Evolutionary conservation across 495 filamentous ascomycete species (phyloP), one percentile per base, ranked within the genome.

Genomic region (Jackrogersella minutella): DNA sequence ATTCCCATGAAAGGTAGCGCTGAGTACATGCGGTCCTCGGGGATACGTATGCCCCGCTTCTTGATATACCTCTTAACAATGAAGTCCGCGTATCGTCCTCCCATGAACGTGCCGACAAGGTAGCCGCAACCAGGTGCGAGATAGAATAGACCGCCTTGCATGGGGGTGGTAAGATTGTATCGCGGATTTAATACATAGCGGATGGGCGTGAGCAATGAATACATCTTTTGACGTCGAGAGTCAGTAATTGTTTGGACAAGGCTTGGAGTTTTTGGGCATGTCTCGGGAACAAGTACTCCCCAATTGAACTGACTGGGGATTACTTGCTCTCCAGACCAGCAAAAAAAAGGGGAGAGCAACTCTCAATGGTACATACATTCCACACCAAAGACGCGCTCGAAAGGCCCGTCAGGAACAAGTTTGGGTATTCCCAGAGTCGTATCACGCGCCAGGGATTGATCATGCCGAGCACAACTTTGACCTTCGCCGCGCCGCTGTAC

Each of bases 171-270:
- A 16, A 93, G 82, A 61, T 87, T 57, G 77, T 91, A 92, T 14
- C 89, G 84, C 9, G 89, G 89, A 68, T 91, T 91, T 0, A 93
- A 75, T 6, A 91, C 86, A 69, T 90, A 91, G 24, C 88, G 87
- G 69, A 91, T 91, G 0, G 90, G 89, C 1, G 89, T 92, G 11
- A 92, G 79, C 3, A 91, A 80, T 22, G 81, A 84, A 68, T 91
- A 92, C 81, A 90, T 88, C n/a, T n/a, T n/a, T n/a, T n/a, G n/a
- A n/a, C n/a, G n/a, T n/a, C n/a, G n/a, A n/a, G n/a, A n/a, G n/a
- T n/a, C n/a, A n/a, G n/a, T n/a, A n/a, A n/a, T n/a, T n/a, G n/a
- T n/a, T n/a, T n/a, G n/a, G n/a, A n/a, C n/a, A n/a, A n/a, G n/a
- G n/a, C n/a, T n/a, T n/a, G n/a, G n/a, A n/a, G n/a, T n/a, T n/a